Percentiles rank a stretch among this genome's conserved stretches.
phyloP scores from a whole-genome alignment of 23 red algal genomes.

The Chondrus crispus region DNA sequence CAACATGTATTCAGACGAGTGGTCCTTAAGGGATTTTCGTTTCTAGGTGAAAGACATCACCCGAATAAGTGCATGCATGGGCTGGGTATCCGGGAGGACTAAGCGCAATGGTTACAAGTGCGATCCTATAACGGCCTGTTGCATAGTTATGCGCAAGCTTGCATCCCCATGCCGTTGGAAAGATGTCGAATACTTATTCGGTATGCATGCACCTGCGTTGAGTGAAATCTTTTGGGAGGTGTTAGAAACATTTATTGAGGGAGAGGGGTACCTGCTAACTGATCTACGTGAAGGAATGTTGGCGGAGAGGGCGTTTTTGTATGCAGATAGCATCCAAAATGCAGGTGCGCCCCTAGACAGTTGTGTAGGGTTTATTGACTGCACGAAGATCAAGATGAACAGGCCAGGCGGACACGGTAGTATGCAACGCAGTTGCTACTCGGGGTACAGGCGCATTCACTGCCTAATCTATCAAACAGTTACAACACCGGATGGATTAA shows the following conservation, averaged over 20 bases:
- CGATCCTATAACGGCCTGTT: neutral
- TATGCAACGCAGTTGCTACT: neutral
- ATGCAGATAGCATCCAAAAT: neutral
- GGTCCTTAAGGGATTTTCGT: neutral
- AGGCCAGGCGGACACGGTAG: neutral
- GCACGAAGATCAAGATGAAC: neutral
- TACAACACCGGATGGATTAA: neutral
- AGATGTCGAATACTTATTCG: neutral
- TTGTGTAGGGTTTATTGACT: slow-evolving; percentile 6
- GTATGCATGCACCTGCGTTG: neutral
- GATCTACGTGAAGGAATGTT: neutral
- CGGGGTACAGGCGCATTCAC: neutral
- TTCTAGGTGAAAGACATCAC: neutral
- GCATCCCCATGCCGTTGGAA: neutral
- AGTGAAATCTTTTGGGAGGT: neutral
- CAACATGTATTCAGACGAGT: neutral
- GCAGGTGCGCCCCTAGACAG: neutral
- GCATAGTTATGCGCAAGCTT: neutral
- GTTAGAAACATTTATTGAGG: neutral
- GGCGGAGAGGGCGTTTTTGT: neutral
- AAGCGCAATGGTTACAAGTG: neutral
- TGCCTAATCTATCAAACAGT: neutral
- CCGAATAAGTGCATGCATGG: neutral
- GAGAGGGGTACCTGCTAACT: too few species aligned
- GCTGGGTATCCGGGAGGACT: neutral